Evolutionary conservation across 2,329 filamentous ascomycete species (phyloP), one percentile per base, ranked within the genome.

Genomic region (Stromatinia cepivora): DNA sequence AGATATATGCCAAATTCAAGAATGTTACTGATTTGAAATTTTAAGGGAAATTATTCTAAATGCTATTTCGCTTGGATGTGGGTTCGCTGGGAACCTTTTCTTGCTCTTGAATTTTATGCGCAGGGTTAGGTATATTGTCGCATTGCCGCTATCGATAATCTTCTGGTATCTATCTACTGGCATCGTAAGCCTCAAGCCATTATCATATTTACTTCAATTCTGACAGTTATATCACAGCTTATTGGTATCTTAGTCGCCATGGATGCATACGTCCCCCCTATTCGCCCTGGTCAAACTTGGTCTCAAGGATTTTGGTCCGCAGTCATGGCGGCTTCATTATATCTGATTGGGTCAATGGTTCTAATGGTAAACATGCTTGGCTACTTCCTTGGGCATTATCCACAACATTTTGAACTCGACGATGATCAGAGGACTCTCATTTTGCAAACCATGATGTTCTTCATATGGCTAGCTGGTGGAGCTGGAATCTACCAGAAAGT

Each of bases 261-360:
- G 82, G 78, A 88, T 50, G 76, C 85, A 1, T 86, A 88, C 72
- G 79, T 80, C 2, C 78, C 81, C 11, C 79, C 79, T 79, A 82
- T 69, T 81, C 84, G 45, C 72, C 83, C 69, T 70, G 82, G 54
- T 80, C 84, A 57, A 77, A 85, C 73, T 75, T 91, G 89, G 76
- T 89, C 88, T 0, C 88, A 91, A 76, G 89, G 88, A 0, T 92
- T 87, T 75, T 92, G 89, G 88, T 88, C 90, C 75, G 89, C 86
- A 1, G 82, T 92, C 17, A 85, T 90, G 31, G 88, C 89, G 0
- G 86, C 88, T 2, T 78, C 81, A 1, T 81, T 91, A 11, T 92
- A 92, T 77, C 81, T 88, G 54, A 76, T 89, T 22, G 86, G 88
- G 70, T 86, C 86, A 8, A 82, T 87, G 77, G 81, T 90, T 11